These are phyloP conservation scores for Logfia minima DNA, from an alignment of 129 eudicot species.

Conservation along the genomic window DNA sequence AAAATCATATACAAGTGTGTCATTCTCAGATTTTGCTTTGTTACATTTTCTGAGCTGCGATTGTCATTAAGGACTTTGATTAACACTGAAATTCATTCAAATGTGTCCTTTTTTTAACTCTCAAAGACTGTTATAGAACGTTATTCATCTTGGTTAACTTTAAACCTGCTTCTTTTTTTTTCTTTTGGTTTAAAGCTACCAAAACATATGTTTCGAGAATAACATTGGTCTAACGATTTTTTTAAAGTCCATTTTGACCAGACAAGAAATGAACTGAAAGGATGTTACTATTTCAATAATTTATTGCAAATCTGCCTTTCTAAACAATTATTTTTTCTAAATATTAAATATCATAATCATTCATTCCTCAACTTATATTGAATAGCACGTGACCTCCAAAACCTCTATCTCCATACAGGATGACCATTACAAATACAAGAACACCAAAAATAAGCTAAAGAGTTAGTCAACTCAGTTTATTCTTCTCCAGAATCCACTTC, in stretches of 20 bases:
- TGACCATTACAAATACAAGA: conserved; percentile 18
- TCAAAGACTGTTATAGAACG: neutral
- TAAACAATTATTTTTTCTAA: neutral
- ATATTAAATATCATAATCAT: neutral
- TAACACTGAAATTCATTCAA: neutral
- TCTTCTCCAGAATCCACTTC: conserved; percentile 54
- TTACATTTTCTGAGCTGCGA: neutral
- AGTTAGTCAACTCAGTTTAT: conserved; percentile 47
- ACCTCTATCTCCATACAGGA: conserved; percentile 21
- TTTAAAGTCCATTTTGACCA: neutral
- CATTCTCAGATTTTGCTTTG: neutral
- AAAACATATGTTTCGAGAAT: neutral
- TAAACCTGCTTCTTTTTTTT: neutral
- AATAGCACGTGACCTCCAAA: conserved; percentile 20
- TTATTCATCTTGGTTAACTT: neutral
- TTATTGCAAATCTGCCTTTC: neutral
- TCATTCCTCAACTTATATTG: conserved; percentile 27
- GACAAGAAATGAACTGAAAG: neutral
- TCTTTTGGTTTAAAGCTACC: neutral
- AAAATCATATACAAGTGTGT: no score
- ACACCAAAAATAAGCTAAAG: conserved; percentile 21
- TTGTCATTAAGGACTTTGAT: neutral
- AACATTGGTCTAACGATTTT: neutral
- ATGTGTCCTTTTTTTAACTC: neutral
- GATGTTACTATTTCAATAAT: neutral